These are phyloP conservation scores for Exserohilum rostratum DNA, from an alignment of 2,329 filamentous ascomycete species.

Conservation along the genomic window DNA sequence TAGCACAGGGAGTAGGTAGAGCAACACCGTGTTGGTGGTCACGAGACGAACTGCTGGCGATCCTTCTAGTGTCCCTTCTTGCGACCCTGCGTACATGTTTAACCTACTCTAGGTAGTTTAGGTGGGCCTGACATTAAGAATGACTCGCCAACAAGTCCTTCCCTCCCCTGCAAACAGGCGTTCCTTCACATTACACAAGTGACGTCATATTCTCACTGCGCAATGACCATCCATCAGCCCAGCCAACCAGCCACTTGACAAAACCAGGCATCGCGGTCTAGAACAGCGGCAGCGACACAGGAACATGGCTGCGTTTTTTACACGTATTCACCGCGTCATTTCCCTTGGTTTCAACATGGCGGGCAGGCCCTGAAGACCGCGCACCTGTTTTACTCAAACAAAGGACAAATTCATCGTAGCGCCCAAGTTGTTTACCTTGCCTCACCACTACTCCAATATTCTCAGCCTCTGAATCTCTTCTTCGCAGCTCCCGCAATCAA, in stretches of 20 bases:
- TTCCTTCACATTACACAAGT: slow-evolving; percentile 13
- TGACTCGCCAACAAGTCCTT: neutral
- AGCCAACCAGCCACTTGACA: slow-evolving; percentile 21
- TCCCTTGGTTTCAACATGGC: too few relatives aligned
- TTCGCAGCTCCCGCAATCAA: neutral
- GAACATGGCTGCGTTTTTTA: neutral
- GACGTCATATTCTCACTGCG: slow-evolving; percentile 28
- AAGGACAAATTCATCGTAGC: slow-evolving; percentile 2
- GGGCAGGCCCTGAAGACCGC: too few relatives aligned
- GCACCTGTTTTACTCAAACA: neutral
- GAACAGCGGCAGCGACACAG: slow-evolving; percentile 12
- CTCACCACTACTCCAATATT: neutral
- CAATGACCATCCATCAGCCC: slow-evolving; percentile 19
- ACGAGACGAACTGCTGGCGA: too few relatives aligned
- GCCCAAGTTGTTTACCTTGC: neutral
- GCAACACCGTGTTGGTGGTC: too few relatives aligned
- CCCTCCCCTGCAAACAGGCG: slow-evolving; percentile 6
- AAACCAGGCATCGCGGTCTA: neutral
- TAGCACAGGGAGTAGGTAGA: too few relatives aligned
- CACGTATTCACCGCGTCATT: slow-evolving; percentile 34
- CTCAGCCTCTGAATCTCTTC: neutral
- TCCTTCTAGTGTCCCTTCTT: too few relatives aligned
- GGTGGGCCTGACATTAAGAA: too few relatives aligned
- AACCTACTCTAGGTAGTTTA: too few relatives aligned
- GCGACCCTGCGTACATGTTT: neutral